Evolutionary conservation across 2,329 filamentous ascomycete genomes (phyloP), one percentile per base, ranked within the genome.

Genomic region (Epichloe uncinata): DNA sequence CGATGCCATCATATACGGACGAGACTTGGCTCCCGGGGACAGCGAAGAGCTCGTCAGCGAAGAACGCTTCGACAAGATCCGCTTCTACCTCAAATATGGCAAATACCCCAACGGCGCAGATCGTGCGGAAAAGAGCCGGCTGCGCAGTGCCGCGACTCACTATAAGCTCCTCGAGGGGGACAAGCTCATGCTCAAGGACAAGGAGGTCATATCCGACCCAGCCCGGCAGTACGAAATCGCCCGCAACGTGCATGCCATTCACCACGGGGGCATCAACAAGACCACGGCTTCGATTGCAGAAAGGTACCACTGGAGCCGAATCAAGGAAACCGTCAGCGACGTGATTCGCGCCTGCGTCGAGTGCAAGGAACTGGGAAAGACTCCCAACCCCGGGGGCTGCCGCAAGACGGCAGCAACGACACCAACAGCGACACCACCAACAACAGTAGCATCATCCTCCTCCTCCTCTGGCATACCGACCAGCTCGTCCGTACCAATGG

Each of bases 31-130:
- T 15, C 51, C 63, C 43, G 65, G 64, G 52, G 84, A 87, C 60
- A 78, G 77, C 59, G 87, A 93, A 63, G 87, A 93, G 65, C 83
- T 87, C 64, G 84, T 91, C 60, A 90, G 85, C 66, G 90, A 96
- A 73, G 90, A 96, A 71, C 87, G 93, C 58, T 97, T 97, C 73
- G 91, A 96, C 74, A 96, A 96, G 75, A 97, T 97, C 65, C 85
- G 90, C 62, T 97, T 87, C 73, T 97, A 97, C 69, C 81, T 97
- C 63, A 94, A 95, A 69, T 88, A 90, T 66, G 85, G 84, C 62
- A 88, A 90, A 66, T 97, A 98, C 66, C 93, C 93, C 52, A 83
- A 84, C 60, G 91, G 90, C 54, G 90, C 91, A 63, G 89, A 96
- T 73, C 81, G 91, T 52, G 90, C 90, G 51, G 93, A 97, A 69